These are phyloP conservation scores for Scenedesmus sp. DNA, from an alignment of 163 green algal species.

Conservation along the genomic window DNA sequence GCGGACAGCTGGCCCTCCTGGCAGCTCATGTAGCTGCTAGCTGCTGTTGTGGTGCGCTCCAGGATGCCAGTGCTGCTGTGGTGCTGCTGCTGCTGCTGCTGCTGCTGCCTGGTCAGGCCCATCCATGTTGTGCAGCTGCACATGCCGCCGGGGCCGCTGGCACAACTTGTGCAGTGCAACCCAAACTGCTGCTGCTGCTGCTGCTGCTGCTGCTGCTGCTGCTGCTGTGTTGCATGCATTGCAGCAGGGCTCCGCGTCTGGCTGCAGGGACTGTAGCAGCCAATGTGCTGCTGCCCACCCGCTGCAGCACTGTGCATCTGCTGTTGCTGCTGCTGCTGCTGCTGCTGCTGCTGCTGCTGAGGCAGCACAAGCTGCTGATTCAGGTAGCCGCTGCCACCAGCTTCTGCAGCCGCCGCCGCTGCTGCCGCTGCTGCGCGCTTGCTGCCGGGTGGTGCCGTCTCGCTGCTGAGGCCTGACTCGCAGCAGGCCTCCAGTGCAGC, in stretches of 20 bases:
- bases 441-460: not conserved
- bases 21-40: conserved; percentile 3
- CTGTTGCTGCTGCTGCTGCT: conserved; percentile 17
- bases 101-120: not conserved
- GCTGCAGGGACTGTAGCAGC: conserved; percentile 44
- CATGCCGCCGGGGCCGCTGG: not conserved
- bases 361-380: not conserved
- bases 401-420: conserved; percentile 11
- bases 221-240: not conserved
- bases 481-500: conserved; percentile 15
- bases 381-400: not conserved
- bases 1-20: not conserved
- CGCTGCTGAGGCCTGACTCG: conserved; percentile 2
- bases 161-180: conserved; percentile 3
- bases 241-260: not conserved
- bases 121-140: not conserved
- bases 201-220: not conserved
- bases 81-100: conserved; percentile 18
- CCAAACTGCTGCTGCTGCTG: not conserved
- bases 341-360: not conserved
- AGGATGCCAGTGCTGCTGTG: not conserved
- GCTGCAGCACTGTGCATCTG: not conserved
- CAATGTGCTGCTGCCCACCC: not conserved
- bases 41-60: not conserved
- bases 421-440: not conserved